Evolutionary conservation across 2,329 filamentous ascomycete genomes (phyloP).

Genomic region (Elsinoe batatas): DNA sequence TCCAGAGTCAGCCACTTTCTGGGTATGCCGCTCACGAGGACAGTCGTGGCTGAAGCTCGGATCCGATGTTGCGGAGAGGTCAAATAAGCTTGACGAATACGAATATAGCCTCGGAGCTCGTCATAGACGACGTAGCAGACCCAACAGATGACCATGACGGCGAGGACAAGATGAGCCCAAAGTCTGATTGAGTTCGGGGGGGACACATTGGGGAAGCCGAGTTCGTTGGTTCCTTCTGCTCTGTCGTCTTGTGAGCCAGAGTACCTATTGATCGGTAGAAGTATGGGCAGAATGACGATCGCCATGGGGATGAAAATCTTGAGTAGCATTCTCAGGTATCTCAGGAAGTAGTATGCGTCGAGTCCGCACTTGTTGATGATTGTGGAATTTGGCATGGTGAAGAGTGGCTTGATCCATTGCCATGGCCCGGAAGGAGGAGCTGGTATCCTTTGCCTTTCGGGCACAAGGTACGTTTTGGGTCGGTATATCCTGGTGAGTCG

Average conservation of each 20-base stretch:
- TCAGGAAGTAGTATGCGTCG: conserved; percentile 94
- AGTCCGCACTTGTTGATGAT: conserved; percentile 92
- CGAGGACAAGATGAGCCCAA: conserved; percentile 76
- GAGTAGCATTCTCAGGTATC: conserved; percentile 75
- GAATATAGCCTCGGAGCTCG: conserved; percentile 79
- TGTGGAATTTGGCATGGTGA: conserved; percentile 63
- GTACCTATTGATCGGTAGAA: conserved; percentile 74
- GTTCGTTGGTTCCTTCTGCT: conserved; percentile 63
- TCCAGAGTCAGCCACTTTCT: conserved; percentile 80
- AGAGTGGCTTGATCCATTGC: conserved; percentile 48
- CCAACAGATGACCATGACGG: conserved; percentile 67
- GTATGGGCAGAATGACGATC: conserved; percentile 66
- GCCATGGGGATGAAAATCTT: conserved; percentile 86
- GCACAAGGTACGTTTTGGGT: conserved; percentile 80
- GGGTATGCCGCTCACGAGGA: conserved; percentile 84
- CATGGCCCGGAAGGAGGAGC: conserved; percentile 53
- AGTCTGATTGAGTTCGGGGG: conserved; percentile 57
- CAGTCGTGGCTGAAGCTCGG: conserved; percentile 86
- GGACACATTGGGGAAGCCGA: conserved; percentile 82
- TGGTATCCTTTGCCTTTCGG: conserved; percentile 73
- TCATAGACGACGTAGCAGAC: conserved; percentile 80
- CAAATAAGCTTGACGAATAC: conserved; percentile 85
- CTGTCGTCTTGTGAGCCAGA: conserved; percentile 46
- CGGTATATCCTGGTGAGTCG: conserved; percentile 66
- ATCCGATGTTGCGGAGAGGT: conserved; percentile 92